Evolutionary conservation across 1,139 yeast species (phyloP), one percentile per base, ranked within the genome.

Genomic region (Debaryomycetaceae sp.): DNA sequence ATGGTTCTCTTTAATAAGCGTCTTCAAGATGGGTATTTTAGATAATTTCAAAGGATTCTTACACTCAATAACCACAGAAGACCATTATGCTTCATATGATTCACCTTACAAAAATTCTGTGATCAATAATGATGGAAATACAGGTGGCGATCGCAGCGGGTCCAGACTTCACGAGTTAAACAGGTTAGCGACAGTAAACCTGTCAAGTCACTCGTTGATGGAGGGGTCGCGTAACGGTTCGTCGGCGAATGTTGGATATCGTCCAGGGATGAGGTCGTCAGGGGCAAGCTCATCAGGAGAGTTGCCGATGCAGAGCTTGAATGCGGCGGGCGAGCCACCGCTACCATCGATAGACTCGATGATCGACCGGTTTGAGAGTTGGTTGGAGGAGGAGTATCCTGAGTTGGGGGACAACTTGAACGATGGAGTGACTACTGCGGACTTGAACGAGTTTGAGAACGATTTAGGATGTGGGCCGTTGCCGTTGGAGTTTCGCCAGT

Each of bases 361-460:
- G 43, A 86, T 94, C 95, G 78, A 75, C 45, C 72, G 89, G 45
- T 73, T 87, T 47, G 91, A 83, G 52, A 61, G 67, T 32, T 85
- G 91, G 87, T 67, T 85, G 44, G 94, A 85, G 34, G 78, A 78
- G 38, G 84, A 83, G 58, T 87, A 83, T 56, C 92, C 95, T 1
- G 95, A 87, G 59, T 74, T 87, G 41, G 83, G 71, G 36, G 95
- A 87, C 57, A 81, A 79, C 58, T 63, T 87, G 53, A 76, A 80
- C 49, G 77, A 75, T 44, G 87, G 87, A 5, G 94, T 80, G 8
- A 83, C 92, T 3, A 71, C 78, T 17, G 84, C 86, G 26, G 95
- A 87, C 58, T 71, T 87, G 55, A 82, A 83, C 59, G 92, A 84
- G 51, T 73, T 87, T 48, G 94, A 86, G 56, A 75, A 75, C 45